Evolutionary conservation across 2,329 filamentous ascomycete species (phyloP).

Genomic region (Xylariomycetidae sp.): DNA sequence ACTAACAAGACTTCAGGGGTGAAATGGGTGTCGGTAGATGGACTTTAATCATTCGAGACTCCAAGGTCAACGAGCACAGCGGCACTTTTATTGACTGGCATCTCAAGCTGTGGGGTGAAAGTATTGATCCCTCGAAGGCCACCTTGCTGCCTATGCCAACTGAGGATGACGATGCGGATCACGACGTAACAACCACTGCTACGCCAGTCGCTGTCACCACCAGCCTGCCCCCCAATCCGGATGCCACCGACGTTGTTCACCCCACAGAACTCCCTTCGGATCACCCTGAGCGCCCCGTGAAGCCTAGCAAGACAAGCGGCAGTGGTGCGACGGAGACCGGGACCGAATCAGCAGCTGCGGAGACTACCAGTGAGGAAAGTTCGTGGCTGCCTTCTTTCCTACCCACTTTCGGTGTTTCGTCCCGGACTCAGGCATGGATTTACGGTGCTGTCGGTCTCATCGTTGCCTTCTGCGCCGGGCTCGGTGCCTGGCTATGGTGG

Average conservation of each 20-base stretch:
- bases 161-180: slow-evolving; percentile 78
- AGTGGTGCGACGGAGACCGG: slow-evolving; percentile 21
- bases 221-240: slow-evolving; percentile 42
- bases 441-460: slow-evolving; percentile 84
- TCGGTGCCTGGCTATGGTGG: slow-evolving; percentile 78
- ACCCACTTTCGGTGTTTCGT: slow-evolving; percentile 84
- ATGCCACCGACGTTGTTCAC: slow-evolving; percentile 39
- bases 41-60: slow-evolving; percentile 88
- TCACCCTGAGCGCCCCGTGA: slow-evolving; percentile 60
- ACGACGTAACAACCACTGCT: slow-evolving; percentile 62
- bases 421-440: slow-evolving; percentile 88
- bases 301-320: slow-evolving; percentile 30
- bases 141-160: slow-evolving; percentile 74
- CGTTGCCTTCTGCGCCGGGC: slow-evolving; percentile 71
- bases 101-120: slow-evolving; percentile 89
- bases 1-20: slow-evolving; percentile 56
- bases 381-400: slow-evolving; percentile 82
- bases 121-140: slow-evolving; percentile 70
- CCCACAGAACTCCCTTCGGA: slow-evolving; percentile 50
- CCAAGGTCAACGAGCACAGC: slow-evolving; percentile 66
- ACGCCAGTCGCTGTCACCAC: slow-evolving; percentile 59
- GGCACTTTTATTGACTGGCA: slow-evolving; percentile 89
- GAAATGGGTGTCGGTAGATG: slow-evolving; percentile 84
- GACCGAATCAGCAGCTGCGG: slow-evolving; percentile 27
- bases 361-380: slow-evolving; percentile 37